phyloP scores from a whole-genome alignment of 73 alveolate species.

The Paramecium octaurelia region DNA sequence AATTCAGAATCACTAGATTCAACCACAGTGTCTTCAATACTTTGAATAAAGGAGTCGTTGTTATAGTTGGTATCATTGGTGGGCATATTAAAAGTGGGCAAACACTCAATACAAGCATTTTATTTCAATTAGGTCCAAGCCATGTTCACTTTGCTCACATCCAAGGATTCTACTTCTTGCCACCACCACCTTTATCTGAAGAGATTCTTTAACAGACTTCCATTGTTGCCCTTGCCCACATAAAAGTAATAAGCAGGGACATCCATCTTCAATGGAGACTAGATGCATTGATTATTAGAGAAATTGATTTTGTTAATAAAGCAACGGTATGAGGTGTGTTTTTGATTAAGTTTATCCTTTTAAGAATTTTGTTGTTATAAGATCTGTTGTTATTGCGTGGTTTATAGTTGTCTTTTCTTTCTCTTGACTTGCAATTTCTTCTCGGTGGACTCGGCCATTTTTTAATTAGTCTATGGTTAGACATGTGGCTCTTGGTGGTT shows the following conservation, averaged over 20 bases:
- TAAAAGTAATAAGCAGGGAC: constrained; percentile 68
- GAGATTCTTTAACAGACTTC: constrained; percentile 64
- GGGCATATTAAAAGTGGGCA: neutral
- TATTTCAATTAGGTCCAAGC: constrained; percentile 55
- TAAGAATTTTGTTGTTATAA: constrained; percentile 26
- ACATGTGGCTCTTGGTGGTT: neutral
- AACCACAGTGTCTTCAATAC: constrained; percentile 2
- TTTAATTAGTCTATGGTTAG: neutral
- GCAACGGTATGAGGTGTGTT: constrained; percentile 36
- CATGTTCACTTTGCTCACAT: constrained; percentile 29
- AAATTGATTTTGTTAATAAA: constrained; percentile 46
- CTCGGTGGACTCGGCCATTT: neutral
- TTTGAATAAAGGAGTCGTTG: constrained; percentile 1
- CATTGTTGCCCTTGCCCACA: constrained; percentile 88
- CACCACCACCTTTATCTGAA: constrained; percentile 88
- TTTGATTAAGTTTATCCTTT: constrained; percentile 31
- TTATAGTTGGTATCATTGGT: neutral
- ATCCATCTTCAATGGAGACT: constrained; percentile 21
- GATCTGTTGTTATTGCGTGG: neutral
- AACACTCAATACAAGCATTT: neutral
- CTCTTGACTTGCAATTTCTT: neutral
- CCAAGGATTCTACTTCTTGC: constrained; percentile 65
- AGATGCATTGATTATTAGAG: neutral
- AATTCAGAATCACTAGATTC: constrained; percentile 54
- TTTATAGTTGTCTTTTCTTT: neutral